Evolutionary conservation across 768 basidiomycete species (phyloP).

Genomic region (Daedaleopsis nitida): DNA sequence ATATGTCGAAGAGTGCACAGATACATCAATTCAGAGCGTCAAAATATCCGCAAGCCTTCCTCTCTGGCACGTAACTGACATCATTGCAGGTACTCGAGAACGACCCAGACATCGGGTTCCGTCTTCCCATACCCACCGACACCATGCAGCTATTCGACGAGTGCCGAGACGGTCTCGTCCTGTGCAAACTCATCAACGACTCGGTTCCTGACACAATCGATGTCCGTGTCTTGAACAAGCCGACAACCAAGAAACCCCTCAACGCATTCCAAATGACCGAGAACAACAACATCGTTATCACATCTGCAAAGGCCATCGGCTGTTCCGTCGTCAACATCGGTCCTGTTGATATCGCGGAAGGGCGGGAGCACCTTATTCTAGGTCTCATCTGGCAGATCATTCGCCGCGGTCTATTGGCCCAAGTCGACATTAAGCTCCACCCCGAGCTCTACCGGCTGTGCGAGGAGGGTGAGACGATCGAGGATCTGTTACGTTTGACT

Average conservation of each 20-base stretch:
- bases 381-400: conserved; percentile 99
- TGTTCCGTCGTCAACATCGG: conserved; percentile 99
- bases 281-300: conserved; percentile 99
- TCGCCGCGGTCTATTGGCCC: conserved; percentile 85
- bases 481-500: conserved; percentile 90
- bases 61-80: not conserved
- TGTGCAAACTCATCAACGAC: conserved; percentile 99
- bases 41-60: no score
- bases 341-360: conserved; percentile 87
- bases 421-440: conserved; percentile 98
- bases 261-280: conserved; percentile 99
- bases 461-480: conserved; percentile 96
- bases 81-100: conserved; percentile 78
- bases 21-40: no score
- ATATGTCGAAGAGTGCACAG: no score
- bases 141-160: conserved; percentile 99
- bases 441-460: conserved; percentile 95
- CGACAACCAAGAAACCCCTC: conserved; percentile 74
- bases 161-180: conserved; percentile 91
- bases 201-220: conserved; percentile 99
- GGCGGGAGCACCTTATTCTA: conserved; percentile 93
- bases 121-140: conserved; percentile 90
- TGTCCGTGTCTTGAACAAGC: conserved; percentile 95
- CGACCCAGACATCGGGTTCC: conserved; percentile 78
- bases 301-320: conserved; percentile 96